Conservation (phyloP, 495 filamentous ascomycete genomes). For the Echria macrotheca region DNA sequence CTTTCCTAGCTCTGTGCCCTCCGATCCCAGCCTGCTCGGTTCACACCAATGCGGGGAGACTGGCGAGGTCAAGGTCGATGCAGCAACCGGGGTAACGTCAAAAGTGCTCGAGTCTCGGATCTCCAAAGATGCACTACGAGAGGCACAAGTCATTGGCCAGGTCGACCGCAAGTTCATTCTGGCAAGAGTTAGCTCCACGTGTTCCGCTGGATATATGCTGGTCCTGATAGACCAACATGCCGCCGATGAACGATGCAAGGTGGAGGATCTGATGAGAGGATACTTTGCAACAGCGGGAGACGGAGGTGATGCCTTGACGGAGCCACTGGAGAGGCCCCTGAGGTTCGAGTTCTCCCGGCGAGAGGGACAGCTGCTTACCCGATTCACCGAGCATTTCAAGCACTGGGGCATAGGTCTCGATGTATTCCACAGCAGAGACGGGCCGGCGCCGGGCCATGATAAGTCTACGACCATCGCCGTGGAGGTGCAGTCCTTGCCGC, state of each 20-base stretch:
- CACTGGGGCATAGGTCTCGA: slow-evolving; percentile 69
- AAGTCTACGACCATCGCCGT: slow-evolving; percentile 25
- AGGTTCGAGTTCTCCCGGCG: slow-evolving; percentile 53
- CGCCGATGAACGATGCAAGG: slow-evolving; percentile 79
- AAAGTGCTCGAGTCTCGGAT: slow-evolving; percentile 48
- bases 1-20: slow-evolving; percentile 17
- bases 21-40: neutral
- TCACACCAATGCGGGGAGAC: slow-evolving; percentile 5
- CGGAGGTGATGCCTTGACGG: slow-evolving; percentile 15
- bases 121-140: slow-evolving; percentile 57
- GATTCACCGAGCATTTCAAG: slow-evolving; percentile 51
- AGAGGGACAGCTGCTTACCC: slow-evolving; percentile 53
- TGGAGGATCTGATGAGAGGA: slow-evolving; percentile 58
- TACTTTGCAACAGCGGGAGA: slow-evolving; percentile 29
- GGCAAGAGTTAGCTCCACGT: too few relatives aligned
- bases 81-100: slow-evolving; percentile 2
- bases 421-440: slow-evolving; percentile 10
- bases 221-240: slow-evolving; percentile 92
- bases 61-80: slow-evolving; percentile 7
- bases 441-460: neutral
- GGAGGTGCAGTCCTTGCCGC: slow-evolving; percentile 55
- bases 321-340: slow-evolving; percentile 46
- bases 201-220: slow-evolving; percentile 33
- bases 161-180: slow-evolving; percentile 90
- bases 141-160: slow-evolving; percentile 67